A percentile compares a stretch with the other conserved stretches of the same genome.
phyloP scores from a whole-genome alignment of 306 rosid species.

The Sindora glabra region DNA sequence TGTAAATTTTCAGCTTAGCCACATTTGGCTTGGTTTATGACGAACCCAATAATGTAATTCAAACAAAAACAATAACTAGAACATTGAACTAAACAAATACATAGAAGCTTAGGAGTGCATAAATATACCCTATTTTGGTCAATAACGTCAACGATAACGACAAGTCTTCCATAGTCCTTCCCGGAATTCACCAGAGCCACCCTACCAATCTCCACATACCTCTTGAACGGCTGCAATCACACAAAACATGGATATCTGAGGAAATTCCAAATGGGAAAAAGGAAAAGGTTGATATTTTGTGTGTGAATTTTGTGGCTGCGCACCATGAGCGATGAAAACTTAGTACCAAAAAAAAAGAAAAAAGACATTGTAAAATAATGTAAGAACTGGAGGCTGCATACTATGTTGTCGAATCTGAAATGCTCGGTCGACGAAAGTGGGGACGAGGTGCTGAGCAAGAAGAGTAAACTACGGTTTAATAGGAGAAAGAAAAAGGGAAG shows the following conservation, averaged over 20 bases:
- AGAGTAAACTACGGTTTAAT: slow-evolving; percentile 8
- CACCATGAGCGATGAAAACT: not conserved
- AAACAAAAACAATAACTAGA: not conserved
- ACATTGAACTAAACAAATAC: not conserved
- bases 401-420: slow-evolving; percentile 19
- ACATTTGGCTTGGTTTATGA: not conserved
- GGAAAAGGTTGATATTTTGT: not conserved
- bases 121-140: slow-evolving; percentile 36
- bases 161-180: slow-evolving; percentile 33
- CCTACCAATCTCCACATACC: slow-evolving; percentile 43
- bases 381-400: not conserved
- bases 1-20: not conserved
- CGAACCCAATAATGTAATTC: not conserved
- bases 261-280: not conserved
- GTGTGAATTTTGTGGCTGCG: too few relatives aligned
- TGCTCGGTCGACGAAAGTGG: not conserved
- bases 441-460: not conserved
- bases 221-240: slow-evolving; percentile 27
- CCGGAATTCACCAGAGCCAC: slow-evolving; percentile 47
- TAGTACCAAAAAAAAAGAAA: not conserved
- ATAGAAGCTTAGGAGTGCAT: not conserved
- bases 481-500: not conserved
- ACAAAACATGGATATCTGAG: not conserved
- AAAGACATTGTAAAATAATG: not conserved
- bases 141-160: slow-evolving; percentile 39